Evolutionary conservation across 345 rosid genomes (phyloP), one percentile per base, ranked within the genome.

Genomic region (Acer saccharum): DNA sequence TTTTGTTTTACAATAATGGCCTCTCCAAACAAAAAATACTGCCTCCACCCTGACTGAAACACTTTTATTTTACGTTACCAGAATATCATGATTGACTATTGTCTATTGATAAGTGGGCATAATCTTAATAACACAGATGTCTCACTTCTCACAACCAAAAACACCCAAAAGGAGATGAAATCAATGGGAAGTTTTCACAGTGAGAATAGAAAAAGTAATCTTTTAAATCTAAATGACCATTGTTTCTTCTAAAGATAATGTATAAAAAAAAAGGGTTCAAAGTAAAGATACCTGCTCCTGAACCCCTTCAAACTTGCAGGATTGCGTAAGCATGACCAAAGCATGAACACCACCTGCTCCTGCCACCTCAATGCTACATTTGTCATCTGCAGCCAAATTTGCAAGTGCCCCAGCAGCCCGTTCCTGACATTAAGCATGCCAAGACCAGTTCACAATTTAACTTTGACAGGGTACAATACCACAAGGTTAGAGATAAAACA

Each of bases 401-500:
- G 88, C 88, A 18, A 85, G 73, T 14, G 88, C 85, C 61, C 88
- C 88, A 62, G 88, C 84, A 12, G 88, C 88, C 64, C 88, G 88
- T 72, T 85, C 88, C 88, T 85, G 78, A 76, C 1, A 72, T 70
- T 5, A 69, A 61, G 23, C 62, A 64, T 8, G 3, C 5, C 66
- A 23, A 65, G 52, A 69, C 20, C 54, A 43, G 13, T 54, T 68
- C 55, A 58, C 18, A 9, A 50, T n/a, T 75, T 78, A 64, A 10
- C 35, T 55, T 65, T 55, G n/a, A 32, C 39, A 73, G 54, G 64
- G 14, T 64, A 63, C 23, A 54, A 1, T 11, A 72, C 3, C 32
- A 32, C 57, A 10, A 3, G 16, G 65, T 29, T 21, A 62, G 41
- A 41, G 50, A 27, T 4, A 20, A 27, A 63, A 18, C 1, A 10